Conservation (phyloP, 345 rosid species). For the Moringa oleifera region DNA sequence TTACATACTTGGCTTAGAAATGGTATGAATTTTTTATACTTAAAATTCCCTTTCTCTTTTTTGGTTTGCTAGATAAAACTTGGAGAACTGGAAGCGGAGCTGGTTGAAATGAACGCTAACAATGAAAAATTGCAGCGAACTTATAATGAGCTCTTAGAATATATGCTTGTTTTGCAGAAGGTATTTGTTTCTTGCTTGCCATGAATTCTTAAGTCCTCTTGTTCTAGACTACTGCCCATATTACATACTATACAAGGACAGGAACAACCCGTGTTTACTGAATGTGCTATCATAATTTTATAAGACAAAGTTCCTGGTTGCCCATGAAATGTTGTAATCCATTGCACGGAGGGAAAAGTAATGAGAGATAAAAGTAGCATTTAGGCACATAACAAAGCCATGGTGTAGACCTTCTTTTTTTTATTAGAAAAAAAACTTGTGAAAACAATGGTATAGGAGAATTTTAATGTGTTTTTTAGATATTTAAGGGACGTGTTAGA, state of each 20-base stretch:
- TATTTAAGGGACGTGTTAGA: background rate
- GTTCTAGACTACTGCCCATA: background rate
- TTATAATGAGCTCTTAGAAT: slow-evolving; percentile 78
- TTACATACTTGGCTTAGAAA: background rate
- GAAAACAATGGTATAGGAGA: too few relatives aligned
- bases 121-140: slow-evolving; percentile 75
- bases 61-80: slow-evolving; percentile 53
- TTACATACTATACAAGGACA: background rate
- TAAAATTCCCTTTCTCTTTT: slow-evolving; percentile 1
- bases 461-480: too few relatives aligned
- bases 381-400: too few relatives aligned
- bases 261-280: too few relatives aligned
- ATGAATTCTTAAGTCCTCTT: background rate
- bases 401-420: too few relatives aligned
- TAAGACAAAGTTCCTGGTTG: too few relatives aligned
- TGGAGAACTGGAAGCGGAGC: slow-evolving; percentile 92
- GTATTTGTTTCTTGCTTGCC: slow-evolving; percentile 30
- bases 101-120: slow-evolving; percentile 86
- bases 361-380: background rate
- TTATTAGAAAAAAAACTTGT: too few relatives aligned
- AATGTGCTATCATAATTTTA: too few relatives aligned
- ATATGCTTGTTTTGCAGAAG: slow-evolving; percentile 81
- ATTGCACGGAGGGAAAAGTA: too few relatives aligned
- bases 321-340: too few relatives aligned
- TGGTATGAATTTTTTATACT: slow-evolving; percentile 10